Evolutionary conservation across 371 early-diverging fungal species (phyloP).

Genomic region (Mucor mucedo): DNA sequence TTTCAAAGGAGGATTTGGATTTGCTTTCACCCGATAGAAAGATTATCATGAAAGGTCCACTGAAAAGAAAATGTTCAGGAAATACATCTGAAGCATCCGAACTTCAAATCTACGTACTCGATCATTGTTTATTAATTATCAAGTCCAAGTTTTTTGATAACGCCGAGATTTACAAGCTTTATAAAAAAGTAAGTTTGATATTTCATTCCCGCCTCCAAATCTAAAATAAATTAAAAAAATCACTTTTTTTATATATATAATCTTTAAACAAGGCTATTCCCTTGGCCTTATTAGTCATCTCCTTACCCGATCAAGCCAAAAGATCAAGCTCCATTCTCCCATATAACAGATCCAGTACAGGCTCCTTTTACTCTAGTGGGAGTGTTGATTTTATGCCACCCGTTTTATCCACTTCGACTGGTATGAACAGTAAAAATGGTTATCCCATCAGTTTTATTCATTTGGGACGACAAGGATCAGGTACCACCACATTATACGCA

Average conservation of each 20-base stretch:
- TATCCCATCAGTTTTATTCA: constrained; percentile 77
- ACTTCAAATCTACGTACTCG: constrained; percentile 79
- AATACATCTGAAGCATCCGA: constrained; percentile 63
- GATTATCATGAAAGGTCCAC: constrained; percentile 84
- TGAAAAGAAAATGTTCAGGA: constrained; percentile 68
- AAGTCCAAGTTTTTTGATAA: constrained; percentile 52
- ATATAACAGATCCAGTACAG: constrained; percentile 32
- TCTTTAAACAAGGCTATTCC: constrained; percentile 69
- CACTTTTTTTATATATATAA: neutral
- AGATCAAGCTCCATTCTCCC: constrained; percentile 45
- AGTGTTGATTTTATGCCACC: constrained; percentile 7
- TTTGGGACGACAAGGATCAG: constrained; percentile 72
- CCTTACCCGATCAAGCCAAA: constrained; percentile 63
- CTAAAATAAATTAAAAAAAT: no score
- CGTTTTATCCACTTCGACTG: neutral
- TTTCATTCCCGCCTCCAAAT: no score
- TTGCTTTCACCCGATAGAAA: constrained; percentile 65
- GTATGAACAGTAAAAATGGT: constrained; percentile 37
- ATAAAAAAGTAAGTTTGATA: constrained; percentile 38
- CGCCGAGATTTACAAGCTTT: constrained; percentile 44
- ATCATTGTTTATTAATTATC: constrained; percentile 83
- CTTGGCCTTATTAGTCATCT: constrained; percentile 68
- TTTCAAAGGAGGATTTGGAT: constrained; percentile 67
- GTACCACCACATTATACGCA: constrained; percentile 74
- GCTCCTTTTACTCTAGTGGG: constrained; percentile 17